phyloP scores from a whole-genome alignment of 441 rosid species.

The Gossypium laxum region DNA sequence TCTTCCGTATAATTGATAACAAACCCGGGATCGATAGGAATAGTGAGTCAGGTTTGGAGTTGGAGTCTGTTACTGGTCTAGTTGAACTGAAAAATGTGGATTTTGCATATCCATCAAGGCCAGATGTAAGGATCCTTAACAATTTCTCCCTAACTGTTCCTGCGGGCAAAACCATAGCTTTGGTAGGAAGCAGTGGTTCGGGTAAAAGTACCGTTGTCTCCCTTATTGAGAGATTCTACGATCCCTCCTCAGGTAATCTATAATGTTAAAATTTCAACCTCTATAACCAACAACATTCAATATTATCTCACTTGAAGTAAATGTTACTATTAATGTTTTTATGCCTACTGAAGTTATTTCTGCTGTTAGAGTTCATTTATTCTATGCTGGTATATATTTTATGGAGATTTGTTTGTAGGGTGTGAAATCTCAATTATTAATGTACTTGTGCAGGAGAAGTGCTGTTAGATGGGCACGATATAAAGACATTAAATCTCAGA shows the following conservation, averaged over 20 bases:
- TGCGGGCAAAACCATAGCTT: constrained; percentile 90
- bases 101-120: constrained; percentile 89
- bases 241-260: constrained; percentile 70
- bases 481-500: constrained; percentile 62
- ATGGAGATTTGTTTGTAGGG: neutral
- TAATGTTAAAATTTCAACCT: neutral
- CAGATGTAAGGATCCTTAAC: constrained; percentile 68
- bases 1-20: constrained; percentile 75
- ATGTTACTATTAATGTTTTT: neutral
- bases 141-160: constrained; percentile 68
- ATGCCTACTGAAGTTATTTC: constrained; percentile 13
- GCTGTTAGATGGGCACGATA: constrained; percentile 73
- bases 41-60: constrained; percentile 53
- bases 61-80: constrained; percentile 66
- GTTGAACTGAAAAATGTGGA: constrained; percentile 78
- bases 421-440: neutral
- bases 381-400: neutral
- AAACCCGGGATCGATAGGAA: constrained; percentile 63
- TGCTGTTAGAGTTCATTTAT: constrained; percentile 13
- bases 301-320: neutral
- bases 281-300: neutral
- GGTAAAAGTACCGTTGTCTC: constrained; percentile 99
- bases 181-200: constrained; percentile 98
- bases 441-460: constrained; percentile 57
- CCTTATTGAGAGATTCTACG: constrained; percentile 90